phyloP scores from a whole-genome alignment of 805 yeast species.

The Barnettozyma salicaria region DNA sequence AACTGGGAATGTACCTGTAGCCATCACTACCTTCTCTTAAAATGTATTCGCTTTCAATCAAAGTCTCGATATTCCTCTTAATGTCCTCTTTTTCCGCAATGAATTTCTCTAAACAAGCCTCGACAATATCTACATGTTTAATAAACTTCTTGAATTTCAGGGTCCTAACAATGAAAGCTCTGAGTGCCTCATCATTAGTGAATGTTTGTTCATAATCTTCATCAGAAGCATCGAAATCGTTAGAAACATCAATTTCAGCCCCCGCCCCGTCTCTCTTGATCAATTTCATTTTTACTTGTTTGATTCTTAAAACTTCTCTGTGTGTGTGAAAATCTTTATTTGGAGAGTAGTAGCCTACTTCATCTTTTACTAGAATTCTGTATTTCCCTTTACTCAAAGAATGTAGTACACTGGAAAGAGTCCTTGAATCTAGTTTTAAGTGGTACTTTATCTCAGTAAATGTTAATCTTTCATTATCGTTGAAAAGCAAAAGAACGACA shows the following conservation, averaged over 20 bases:
- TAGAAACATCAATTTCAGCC: slow-evolving; percentile 10
- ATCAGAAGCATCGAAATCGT: neutral
- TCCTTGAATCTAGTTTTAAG: slow-evolving; percentile 14
- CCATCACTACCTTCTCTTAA: slow-evolving; percentile 5
- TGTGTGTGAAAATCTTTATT: slow-evolving; percentile 19
- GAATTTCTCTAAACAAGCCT: slow-evolving; percentile 8
- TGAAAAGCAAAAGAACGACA: slow-evolving; percentile 17
- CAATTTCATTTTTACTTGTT: slow-evolving; percentile 18
- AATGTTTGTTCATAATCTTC: slow-evolving; percentile 5
- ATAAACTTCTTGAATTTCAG: slow-evolving; percentile 15
- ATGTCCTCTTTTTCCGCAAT: slow-evolving; percentile 6
- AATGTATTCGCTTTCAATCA: slow-evolving; percentile 7
- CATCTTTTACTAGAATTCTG: slow-evolving; percentile 15
- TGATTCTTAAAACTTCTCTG: slow-evolving; percentile 13
- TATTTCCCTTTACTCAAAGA: slow-evolving; percentile 22
- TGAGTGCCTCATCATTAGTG: slow-evolving; percentile 12
- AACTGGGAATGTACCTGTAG: slow-evolving; percentile 19
- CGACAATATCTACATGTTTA: slow-evolving; percentile 13
- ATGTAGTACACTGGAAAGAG: slow-evolving; percentile 17
- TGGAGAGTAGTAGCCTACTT: slow-evolving; percentile 8
- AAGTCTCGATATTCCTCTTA: slow-evolving; percentile 11
- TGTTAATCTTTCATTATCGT: slow-evolving; percentile 13
- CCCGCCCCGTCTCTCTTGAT: slow-evolving; percentile 4
- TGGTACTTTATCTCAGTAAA: slow-evolving; percentile 12
- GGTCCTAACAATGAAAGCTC: slow-evolving; percentile 19